A percentile compares a stretch with the other conserved stretches of the same genome.
Conservation (phyloP, 1,139 yeast species). For the Kodamaea sp. region DNA sequence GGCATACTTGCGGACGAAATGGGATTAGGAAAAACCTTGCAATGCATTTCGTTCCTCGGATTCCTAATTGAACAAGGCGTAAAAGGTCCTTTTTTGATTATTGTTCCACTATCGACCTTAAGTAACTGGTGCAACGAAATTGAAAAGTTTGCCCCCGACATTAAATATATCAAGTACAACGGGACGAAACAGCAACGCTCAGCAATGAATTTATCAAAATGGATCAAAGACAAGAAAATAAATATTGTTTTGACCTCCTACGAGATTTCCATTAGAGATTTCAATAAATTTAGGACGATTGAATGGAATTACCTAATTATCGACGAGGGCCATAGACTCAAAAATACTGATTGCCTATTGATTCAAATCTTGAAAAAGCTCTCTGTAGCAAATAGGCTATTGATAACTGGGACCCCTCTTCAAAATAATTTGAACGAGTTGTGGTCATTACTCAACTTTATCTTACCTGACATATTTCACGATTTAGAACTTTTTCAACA, state of each 20-base stretch:
- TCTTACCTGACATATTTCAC: constrained; percentile 88
- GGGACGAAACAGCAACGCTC: constrained; percentile 63
- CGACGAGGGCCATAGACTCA: constrained; percentile 94
- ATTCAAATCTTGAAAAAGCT: constrained; percentile 70
- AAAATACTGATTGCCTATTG: constrained; percentile 75
- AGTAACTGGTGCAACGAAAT: constrained; percentile 84
- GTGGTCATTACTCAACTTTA: constrained; percentile 87
- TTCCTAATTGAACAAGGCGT: constrained; percentile 80
- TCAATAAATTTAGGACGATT: constrained; percentile 47
- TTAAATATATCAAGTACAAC: constrained; percentile 64
- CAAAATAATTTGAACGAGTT: constrained; percentile 87
- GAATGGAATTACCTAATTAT: constrained; percentile 85
- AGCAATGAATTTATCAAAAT: constrained; percentile 26
- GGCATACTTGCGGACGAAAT: constrained; percentile 96
- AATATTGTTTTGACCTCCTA: constrained; percentile 77
- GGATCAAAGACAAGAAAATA: constrained; percentile 4
- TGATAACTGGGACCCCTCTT: constrained; percentile 90
- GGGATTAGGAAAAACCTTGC: constrained; percentile 94
- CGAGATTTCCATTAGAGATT: constrained; percentile 75
- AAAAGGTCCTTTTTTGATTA: constrained; percentile 80
- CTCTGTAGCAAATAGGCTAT: constrained; percentile 64
- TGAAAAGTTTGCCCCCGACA: constrained; percentile 66
- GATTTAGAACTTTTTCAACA: constrained; percentile 86
- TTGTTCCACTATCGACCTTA: constrained; percentile 86
- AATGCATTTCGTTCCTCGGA: constrained; percentile 76